Conservation (phyloP, 306 rosid genomes). For the Parietaria judaica region DNA sequence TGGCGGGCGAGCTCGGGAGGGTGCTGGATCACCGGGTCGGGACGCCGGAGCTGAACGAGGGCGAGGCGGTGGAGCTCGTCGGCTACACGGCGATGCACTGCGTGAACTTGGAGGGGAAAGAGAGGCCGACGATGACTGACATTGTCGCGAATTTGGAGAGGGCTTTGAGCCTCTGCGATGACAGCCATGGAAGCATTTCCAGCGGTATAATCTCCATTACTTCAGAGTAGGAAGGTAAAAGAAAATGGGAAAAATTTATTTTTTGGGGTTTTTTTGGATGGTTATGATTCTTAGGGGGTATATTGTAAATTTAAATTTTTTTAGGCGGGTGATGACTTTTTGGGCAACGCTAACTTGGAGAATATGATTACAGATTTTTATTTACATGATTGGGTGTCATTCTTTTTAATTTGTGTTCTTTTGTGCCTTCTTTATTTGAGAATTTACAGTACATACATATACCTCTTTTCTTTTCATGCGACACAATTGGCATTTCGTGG, state of each 20-base stretch:
- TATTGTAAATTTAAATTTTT: too few species aligned
- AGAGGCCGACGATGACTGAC: constrained; percentile 82
- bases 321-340: not conserved
- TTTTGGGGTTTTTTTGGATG: constrained; percentile 12
- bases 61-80: constrained; percentile 77
- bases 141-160: constrained; percentile 75
- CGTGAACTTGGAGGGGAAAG: constrained; percentile 89
- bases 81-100: constrained; percentile 72
- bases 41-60: constrained; percentile 45
- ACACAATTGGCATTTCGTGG: too few species aligned
- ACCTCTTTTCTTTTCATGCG: too few species aligned
- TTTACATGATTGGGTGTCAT: not conserved
- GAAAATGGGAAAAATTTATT: constrained; percentile 11
- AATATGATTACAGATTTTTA: constrained; percentile 10
- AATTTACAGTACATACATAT: too few species aligned
- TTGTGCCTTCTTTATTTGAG: not conserved
- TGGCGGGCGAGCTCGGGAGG: constrained; percentile 58
- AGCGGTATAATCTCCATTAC: constrained; percentile 53
- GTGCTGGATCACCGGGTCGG: constrained; percentile 68
- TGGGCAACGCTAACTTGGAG: constrained; percentile 12
- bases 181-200: constrained; percentile 53
- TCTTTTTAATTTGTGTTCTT: not conserved
- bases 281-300: too few species aligned
- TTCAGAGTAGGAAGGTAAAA: constrained; percentile 38
- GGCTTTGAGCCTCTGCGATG: constrained; percentile 55